Evolutionary conservation across 2,329 filamentous ascomycete species (phyloP).

Genomic region (Cadophora sp.): DNA sequence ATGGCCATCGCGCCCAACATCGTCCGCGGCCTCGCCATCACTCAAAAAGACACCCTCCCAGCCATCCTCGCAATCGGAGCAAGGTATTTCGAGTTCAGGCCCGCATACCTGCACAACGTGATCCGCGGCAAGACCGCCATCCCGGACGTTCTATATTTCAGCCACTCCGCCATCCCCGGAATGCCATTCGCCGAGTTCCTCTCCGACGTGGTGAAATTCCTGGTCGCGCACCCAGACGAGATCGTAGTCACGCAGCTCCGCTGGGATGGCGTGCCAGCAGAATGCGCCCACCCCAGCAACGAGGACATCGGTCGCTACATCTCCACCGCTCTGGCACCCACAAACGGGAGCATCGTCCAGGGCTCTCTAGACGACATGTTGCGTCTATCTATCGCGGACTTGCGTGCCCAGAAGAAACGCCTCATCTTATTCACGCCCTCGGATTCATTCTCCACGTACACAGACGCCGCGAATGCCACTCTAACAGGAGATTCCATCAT

Average conservation of each 20-base stretch:
- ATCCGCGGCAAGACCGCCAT: slow-evolving; percentile 46
- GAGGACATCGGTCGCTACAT: slow-evolving; percentile 50
- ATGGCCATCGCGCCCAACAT: slow-evolving; percentile 48
- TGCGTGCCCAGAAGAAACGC: slow-evolving; percentile 47
- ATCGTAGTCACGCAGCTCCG: slow-evolving; percentile 57
- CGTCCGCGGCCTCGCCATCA: slow-evolving; percentile 55
- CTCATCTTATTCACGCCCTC: slow-evolving; percentile 48
- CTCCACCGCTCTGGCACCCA: slow-evolving; percentile 43
- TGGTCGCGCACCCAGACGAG: slow-evolving; percentile 50
- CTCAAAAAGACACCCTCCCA: slow-evolving; percentile 55
- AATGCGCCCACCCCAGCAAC: slow-evolving; percentile 51
- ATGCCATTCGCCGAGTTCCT: slow-evolving; percentile 55
- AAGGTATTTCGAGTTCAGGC: slow-evolving; percentile 59
- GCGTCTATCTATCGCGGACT: slow-evolving; percentile 43
- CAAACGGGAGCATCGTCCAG: slow-evolving; percentile 39
- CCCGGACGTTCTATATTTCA: slow-evolving; percentile 57
- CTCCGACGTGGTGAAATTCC: slow-evolving; percentile 49
- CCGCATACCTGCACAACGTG: slow-evolving; percentile 53
- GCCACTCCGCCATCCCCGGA: slow-evolving; percentile 57
- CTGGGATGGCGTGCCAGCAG: slow-evolving; percentile 56
- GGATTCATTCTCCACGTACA: slow-evolving; percentile 50
- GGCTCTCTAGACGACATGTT: slow-evolving; percentile 46
- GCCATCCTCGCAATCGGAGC: slow-evolving; percentile 54
- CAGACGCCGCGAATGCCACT: slow-evolving; percentile 51
- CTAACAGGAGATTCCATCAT: slow-evolving; percentile 49